These are phyloP conservation scores for Globisporangium paroecandrum DNA, from an alignment of 352 stramenopile species.

Conservation along the genomic window DNA sequence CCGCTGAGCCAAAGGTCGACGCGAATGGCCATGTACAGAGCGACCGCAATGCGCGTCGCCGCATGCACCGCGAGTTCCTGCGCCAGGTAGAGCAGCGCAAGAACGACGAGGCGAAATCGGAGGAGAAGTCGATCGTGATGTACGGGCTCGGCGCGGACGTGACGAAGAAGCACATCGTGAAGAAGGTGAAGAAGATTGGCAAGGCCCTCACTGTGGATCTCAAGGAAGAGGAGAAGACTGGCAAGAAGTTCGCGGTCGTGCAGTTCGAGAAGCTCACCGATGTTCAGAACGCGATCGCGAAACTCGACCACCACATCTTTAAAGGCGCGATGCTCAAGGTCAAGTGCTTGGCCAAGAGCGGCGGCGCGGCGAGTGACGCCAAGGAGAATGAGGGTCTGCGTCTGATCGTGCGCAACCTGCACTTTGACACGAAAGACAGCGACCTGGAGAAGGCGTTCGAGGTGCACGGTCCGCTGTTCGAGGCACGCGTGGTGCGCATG, in stretches of 20 bases:
- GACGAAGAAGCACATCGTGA: constrained; percentile 76
- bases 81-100: constrained; percentile 68
- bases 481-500: constrained; percentile 73
- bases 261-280: constrained; percentile 56
- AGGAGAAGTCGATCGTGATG: constrained; percentile 74
- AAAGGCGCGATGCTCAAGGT: constrained; percentile 75
- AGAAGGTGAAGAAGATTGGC: constrained; percentile 77
- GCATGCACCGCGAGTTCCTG: constrained; percentile 73
- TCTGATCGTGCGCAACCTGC: constrained; percentile 82
- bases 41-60: constrained; percentile 74
- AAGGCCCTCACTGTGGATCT: constrained; percentile 51
- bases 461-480: constrained; percentile 58
- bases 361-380: constrained; percentile 22
- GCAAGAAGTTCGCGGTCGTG: constrained; percentile 62
- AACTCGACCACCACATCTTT: constrained; percentile 83
- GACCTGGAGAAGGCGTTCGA: constrained; percentile 74
- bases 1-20: constrained; percentile 16
- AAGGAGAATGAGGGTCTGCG: constrained; percentile 57
- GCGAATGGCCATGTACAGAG: constrained; percentile 49
- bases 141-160: constrained; percentile 68
- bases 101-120: constrained; percentile 36
- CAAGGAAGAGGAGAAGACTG: constrained; percentile 52
- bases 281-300: constrained; percentile 49
- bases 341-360: constrained; percentile 33
- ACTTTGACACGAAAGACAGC: constrained; percentile 72